Evolutionary conservation across 169 alveolate species (phyloP), one percentile per base, ranked within the genome.

Genomic region (Sarcocystis neurona): DNA sequence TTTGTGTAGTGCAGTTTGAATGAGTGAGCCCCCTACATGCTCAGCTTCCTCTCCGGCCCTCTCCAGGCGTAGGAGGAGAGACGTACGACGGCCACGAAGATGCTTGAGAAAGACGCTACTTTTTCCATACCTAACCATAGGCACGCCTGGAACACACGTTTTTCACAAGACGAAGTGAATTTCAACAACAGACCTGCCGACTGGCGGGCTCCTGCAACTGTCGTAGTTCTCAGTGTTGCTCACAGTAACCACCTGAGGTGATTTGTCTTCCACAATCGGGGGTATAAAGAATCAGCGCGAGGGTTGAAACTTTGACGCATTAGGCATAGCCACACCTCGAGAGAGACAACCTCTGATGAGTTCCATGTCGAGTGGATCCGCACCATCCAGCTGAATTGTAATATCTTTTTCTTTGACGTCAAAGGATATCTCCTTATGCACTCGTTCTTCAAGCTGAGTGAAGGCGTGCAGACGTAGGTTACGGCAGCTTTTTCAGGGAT

Each of bases 341-440:
- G n/a, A n/a, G n/a, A n/a, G n/a, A n/a, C n/a, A n/a, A n/a, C n/a
- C n/a, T n/a, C 46, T 48, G 56, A 66, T 39, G 23, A 66, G 53
- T 10, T 68, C 60, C 46, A 66, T 66, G 18, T 84, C 89, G 0
- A 32, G 30, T 60, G 79, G 39, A 44, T 84, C 68, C 34, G 80
- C 3, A 5, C 56, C 30, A 60, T 84, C 89, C 32, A 84, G 89
- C 70, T 84, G 89, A 27, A 84, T 63, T 27, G 75, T 74, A 47
- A 84, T 32, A 12, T 84, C 84, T 15, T 84, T 74, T 32, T 46
- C 48, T 0, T 63, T 39, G 37, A 84, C 53, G 0, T 44, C 56
- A 8, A 53, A 1, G 63, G 39, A 47, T 48, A 47, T 6, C 8
- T 27, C 74, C 75, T 79, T 32, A 1, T 53, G 70, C 0, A 34